Percentiles rank a stretch among this genome's conserved stretches.
Conservation (phyloP, 768 basidiomycete genomes). For the Hypsizygus marmoreus region DNA sequence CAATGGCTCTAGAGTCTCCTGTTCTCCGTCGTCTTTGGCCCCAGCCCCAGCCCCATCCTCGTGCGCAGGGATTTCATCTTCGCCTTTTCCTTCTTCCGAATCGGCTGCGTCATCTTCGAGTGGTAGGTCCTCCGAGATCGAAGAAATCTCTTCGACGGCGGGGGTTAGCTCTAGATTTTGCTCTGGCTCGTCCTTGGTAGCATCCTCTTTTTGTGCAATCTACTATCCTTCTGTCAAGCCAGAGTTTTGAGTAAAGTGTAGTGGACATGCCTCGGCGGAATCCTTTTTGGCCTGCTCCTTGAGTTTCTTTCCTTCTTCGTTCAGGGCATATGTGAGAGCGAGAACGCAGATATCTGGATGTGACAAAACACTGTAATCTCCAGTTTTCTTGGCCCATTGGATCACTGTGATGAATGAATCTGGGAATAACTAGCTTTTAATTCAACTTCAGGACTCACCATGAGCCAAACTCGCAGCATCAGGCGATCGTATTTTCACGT, state of each 20-base stretch:
- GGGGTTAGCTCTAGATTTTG: too few species aligned
- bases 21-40: constrained; percentile 21
- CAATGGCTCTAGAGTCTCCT: constrained; percentile 37
- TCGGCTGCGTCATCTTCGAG: constrained; percentile 12
- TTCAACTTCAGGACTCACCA: constrained; percentile 38
- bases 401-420: constrained; percentile 56
- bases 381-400: constrained; percentile 91
- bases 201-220: constrained; percentile 15
- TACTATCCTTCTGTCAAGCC: constrained; percentile 34
- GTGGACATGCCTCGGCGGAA: constrained; percentile 25
- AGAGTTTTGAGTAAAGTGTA: not conserved
- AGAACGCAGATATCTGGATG: constrained; percentile 89
- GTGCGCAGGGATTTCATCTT: too few species aligned
- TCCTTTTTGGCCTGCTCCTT: constrained; percentile 29
- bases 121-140: constrained; percentile 14
- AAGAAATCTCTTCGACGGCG: constrained; percentile 15
- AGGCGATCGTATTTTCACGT: constrained; percentile 69
- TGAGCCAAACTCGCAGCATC: constrained; percentile 68
- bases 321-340: constrained; percentile 82
- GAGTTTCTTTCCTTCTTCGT: constrained; percentile 50
- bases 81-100: too few species aligned
- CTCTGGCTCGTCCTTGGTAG: too few species aligned
- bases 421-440: not conserved
- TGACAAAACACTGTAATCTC: constrained; percentile 92
- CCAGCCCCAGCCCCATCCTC: constrained; percentile 17